These are phyloP conservation scores for Microbotryum intermedium DNA, from an alignment of 1,284 basidiomycete genomes.

Conservation along the genomic window DNA sequence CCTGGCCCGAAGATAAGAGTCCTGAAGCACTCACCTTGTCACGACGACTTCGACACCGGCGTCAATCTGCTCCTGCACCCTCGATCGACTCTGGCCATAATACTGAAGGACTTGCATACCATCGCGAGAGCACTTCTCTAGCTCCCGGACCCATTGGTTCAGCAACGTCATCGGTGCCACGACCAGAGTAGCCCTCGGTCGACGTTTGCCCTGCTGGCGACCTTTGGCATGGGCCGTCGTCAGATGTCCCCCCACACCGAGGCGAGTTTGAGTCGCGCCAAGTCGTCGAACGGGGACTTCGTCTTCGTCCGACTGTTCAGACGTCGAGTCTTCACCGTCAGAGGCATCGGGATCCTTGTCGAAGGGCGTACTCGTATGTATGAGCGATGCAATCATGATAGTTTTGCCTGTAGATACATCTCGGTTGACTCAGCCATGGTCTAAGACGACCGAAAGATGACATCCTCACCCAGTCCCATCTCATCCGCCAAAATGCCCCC, in stretches of 20 bases:
- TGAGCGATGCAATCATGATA: slow-evolving; percentile 82
- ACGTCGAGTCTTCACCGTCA: slow-evolving; percentile 2
- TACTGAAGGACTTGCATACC: slow-evolving; percentile 62
- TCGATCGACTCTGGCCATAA: slow-evolving; percentile 74
- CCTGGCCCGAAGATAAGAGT: neutral
- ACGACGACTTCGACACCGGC: slow-evolving; percentile 63
- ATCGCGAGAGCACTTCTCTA: slow-evolving; percentile 57
- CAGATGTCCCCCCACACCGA: neutral
- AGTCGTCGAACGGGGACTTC: slow-evolving; percentile 31
- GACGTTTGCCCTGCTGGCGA: slow-evolving; percentile 15
- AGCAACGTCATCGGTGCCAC: slow-evolving; percentile 88
- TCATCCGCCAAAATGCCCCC: slow-evolving; percentile 76
- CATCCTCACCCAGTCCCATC: slow-evolving; percentile 63
- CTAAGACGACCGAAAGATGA: neutral
- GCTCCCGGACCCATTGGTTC: slow-evolving; percentile 82
- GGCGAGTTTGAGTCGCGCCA: slow-evolving; percentile 22
- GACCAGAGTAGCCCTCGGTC: slow-evolving; percentile 64
- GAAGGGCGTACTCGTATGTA: slow-evolving; percentile 23
- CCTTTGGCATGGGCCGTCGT: slow-evolving; percentile 20
- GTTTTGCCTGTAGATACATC: slow-evolving; percentile 55
- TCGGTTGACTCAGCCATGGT: neutral
- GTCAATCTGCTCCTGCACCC: slow-evolving; percentile 58
- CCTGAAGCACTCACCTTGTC: slow-evolving; percentile 64
- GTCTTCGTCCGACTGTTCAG: slow-evolving; percentile 16
- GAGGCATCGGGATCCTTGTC: neutral